Evolutionary conservation across 306 rosid species (phyloP).

Genomic region (Oemleria cerasiformis): DNA sequence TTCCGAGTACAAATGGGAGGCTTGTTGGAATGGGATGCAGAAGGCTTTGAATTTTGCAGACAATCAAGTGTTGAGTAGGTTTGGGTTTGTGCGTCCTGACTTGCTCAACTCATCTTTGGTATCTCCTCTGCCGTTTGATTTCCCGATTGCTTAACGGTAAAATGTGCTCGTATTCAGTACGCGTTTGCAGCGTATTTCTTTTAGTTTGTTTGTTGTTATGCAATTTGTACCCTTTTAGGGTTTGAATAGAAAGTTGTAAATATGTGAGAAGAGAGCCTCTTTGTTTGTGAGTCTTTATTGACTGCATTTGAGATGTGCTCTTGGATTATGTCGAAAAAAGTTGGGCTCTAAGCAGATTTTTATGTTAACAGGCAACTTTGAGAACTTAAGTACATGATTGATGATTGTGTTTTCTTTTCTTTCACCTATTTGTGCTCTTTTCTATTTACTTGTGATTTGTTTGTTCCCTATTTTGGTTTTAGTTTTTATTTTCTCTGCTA

Average conservation of each 20-base stretch:
- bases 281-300: not conserved
- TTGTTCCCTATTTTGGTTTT: no score
- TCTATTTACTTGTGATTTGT: no score
- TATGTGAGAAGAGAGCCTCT: slow-evolving; percentile 9
- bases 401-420: not conserved
- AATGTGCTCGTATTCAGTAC: not conserved
- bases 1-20: slow-evolving; percentile 43
- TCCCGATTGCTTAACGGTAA: slow-evolving; percentile 26
- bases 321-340: not conserved
- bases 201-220: not conserved
- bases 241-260: not conserved
- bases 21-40: slow-evolving; percentile 77
- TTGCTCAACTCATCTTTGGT: slow-evolving; percentile 37
- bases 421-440: no score
- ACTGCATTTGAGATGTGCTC: not conserved
- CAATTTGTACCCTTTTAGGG: not conserved
- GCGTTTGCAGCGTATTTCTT: not conserved
- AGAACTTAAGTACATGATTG: not conserved
- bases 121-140: slow-evolving; percentile 56
- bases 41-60: slow-evolving; percentile 78
- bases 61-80: slow-evolving; percentile 67
- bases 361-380: not conserved
- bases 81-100: slow-evolving; percentile 53
- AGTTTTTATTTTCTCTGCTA: no score
- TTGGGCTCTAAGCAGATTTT: not conserved